These are phyloP conservation scores for Hypoxylon sp. DNA, from an alignment of 2,329 filamentous ascomycete genomes.

Conservation along the genomic window DNA sequence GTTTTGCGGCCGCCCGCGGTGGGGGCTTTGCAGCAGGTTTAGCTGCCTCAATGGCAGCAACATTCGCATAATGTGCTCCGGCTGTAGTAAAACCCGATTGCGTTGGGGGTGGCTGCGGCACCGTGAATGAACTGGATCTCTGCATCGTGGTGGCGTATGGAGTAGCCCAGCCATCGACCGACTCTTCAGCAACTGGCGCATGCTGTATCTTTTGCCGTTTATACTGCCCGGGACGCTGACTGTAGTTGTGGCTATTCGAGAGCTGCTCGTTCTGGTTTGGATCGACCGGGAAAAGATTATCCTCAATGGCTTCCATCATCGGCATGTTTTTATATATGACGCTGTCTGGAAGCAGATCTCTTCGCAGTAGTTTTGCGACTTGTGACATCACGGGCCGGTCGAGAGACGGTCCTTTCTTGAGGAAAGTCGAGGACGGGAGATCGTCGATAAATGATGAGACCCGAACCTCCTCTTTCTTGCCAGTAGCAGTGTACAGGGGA, in stretches of 20 bases:
- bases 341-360: conserved; percentile 68
- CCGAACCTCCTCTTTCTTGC: conserved; percentile 62
- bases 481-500: conserved; percentile 74
- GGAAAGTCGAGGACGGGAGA: conserved; percentile 49
- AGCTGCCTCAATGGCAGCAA: conserved; percentile 53
- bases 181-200: conserved; percentile 53
- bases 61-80: conserved; percentile 62
- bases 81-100: conserved; percentile 71
- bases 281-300: conserved; percentile 75
- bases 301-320: conserved; percentile 68
- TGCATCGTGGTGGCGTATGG: conserved; percentile 72
- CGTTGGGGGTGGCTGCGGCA: conserved; percentile 57
- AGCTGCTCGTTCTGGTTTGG: conserved; percentile 61
- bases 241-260: conserved; percentile 19
- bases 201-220: conserved; percentile 48
- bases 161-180: conserved; percentile 51
- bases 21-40: conserved; percentile 43
- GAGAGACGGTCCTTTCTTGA: conserved; percentile 76
- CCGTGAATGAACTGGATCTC: conserved; percentile 67
- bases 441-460: conserved; percentile 78
- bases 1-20: conserved; percentile 34
- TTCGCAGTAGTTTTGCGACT: conserved; percentile 77
- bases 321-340: conserved; percentile 66
- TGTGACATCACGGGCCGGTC: conserved; percentile 70
- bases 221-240: conserved; percentile 36